These are phyloP conservation scores for Yueomyces sinensis DNA, from an alignment of 805 yeast species.

Conservation along the genomic window DNA sequence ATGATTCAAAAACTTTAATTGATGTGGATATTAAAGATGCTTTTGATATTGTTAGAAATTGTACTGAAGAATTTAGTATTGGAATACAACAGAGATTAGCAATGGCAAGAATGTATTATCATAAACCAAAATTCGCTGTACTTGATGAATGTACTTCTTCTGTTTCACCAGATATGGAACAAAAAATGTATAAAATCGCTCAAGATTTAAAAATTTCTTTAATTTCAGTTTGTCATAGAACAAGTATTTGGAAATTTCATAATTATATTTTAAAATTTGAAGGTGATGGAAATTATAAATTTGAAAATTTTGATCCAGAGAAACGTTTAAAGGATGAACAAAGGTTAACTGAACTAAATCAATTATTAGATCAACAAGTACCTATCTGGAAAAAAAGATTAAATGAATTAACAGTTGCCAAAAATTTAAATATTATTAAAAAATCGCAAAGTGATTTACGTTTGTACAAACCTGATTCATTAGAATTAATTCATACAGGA, in stretches of 20 bases:
- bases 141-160: constrained; percentile 94
- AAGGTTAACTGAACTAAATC: constrained; percentile 60
- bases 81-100: constrained; percentile 93
- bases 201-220: constrained; percentile 67
- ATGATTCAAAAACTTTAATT: background rate
- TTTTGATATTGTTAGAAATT: constrained; percentile 56
- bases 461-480: background rate
- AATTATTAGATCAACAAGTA: constrained; percentile 50
- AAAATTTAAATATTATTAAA: constrained; percentile 22
- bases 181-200: constrained; percentile 76
- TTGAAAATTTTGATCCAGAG: constrained; percentile 54
- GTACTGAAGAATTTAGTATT: constrained; percentile 80
- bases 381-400: constrained; percentile 56
- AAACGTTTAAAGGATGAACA: constrained; percentile 64
- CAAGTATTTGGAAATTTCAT: constrained; percentile 89
- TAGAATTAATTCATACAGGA: background rate
- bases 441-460: constrained; percentile 20
- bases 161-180: constrained; percentile 83
- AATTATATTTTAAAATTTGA: constrained; percentile 69
- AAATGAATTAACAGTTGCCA: constrained; percentile 44
- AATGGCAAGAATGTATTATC: constrained; percentile 85
- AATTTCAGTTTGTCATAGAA: constrained; percentile 83
- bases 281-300: constrained; percentile 63
- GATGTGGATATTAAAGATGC: constrained; percentile 28
- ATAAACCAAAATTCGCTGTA: constrained; percentile 85